Conservation (phyloP, 2,329 filamentous ascomycete species). For the Tolypocladium ovalisporum region DNA sequence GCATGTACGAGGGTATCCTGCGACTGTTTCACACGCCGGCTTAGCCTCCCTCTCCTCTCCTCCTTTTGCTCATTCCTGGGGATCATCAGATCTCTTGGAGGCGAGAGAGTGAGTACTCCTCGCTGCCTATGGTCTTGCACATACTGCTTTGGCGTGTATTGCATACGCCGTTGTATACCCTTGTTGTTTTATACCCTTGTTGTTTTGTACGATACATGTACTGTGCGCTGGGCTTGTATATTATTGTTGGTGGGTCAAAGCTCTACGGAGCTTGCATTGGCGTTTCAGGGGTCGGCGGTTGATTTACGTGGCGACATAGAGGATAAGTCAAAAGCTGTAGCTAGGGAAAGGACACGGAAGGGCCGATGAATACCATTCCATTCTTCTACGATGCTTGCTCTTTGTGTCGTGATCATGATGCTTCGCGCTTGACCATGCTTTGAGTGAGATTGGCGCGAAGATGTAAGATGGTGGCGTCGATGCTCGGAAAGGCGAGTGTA, state of each 20-base stretch:
- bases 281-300: neutral
- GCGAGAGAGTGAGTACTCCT: neutral
- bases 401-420: too few species aligned
- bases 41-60: constrained; percentile 6
- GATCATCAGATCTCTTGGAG: neutral
- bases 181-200: neutral
- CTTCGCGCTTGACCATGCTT: neutral
- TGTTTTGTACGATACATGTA: neutral
- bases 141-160: neutral
- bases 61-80: neutral
- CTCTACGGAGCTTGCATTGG: neutral
- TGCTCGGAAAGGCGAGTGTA: too few species aligned
- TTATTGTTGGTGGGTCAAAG: neutral
- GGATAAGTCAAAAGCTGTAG: neutral
- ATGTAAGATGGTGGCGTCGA: too few species aligned
- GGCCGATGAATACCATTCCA: neutral
- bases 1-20: constrained; percentile 61
- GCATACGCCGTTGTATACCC: neutral
- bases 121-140: neutral
- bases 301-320: neutral
- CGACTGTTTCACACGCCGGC: constrained; percentile 31
- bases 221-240: neutral
- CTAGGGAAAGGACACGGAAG: neutral
- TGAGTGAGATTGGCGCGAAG: too few species aligned
- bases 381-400: neutral